Conservation (phyloP, 305 asterid genomes). For the Nicotiana rustica region DNA sequence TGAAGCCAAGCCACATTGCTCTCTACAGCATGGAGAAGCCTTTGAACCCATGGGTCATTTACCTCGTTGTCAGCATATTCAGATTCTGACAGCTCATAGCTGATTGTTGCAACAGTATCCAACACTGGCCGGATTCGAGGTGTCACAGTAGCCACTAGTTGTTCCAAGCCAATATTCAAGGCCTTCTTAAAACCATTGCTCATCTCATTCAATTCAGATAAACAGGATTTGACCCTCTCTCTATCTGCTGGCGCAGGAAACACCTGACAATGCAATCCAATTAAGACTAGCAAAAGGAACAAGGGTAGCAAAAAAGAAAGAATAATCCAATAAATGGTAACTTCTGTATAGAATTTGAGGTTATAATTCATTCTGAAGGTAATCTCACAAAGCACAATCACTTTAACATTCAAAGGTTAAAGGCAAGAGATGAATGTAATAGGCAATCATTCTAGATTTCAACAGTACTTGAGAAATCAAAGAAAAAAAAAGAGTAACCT, state of each 20-base stretch:
- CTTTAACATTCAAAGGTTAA: not conserved
- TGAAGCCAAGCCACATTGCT: conserved; percentile 87
- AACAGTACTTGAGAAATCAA: not conserved
- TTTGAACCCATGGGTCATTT: conserved; percentile 95
- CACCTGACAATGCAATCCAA: conserved; percentile 52
- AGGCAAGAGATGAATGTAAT: not conserved
- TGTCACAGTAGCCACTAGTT: conserved; percentile 76
- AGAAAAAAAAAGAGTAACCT: not conserved
- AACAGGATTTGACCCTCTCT: conserved; percentile 85
- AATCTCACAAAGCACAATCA: not conserved
- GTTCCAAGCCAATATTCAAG: conserved; percentile 74
- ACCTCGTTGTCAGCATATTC: conserved; percentile 93
- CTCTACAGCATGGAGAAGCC: conserved; percentile 89
- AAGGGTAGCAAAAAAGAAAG: conserved; percentile 23
- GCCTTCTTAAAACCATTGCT: conserved; percentile 80
- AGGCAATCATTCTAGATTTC: not conserved
- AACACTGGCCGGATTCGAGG: conserved; percentile 82
- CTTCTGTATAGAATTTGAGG: conserved; percentile 21
- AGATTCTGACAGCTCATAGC: conserved; percentile 86
- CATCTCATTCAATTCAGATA: conserved; percentile 84
- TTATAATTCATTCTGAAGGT: conserved; percentile 10
- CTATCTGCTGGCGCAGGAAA: conserved; percentile 84
- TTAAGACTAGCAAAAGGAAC: conserved; percentile 10
- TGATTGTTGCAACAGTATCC: conserved; percentile 81
- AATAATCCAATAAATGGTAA: conserved; percentile 23